phyloP scores from a whole-genome alignment of 1,139 yeast genomes.

The Debaryomycetaceae sp. region DNA sequence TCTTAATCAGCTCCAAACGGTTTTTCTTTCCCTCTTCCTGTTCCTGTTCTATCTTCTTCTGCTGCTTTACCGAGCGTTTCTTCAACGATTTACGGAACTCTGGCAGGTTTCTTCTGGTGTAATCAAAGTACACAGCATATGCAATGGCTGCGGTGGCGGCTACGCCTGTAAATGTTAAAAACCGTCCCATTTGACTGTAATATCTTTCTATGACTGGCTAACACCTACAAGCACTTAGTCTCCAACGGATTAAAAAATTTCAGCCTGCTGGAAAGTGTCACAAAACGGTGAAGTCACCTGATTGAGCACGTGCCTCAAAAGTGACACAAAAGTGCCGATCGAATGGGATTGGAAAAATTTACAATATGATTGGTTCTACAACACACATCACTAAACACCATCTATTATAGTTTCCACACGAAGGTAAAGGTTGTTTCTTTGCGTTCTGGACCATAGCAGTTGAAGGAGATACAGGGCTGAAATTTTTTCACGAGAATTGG shows the following conservation, averaged over 20 bases:
- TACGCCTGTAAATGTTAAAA: slow-evolving; percentile 49
- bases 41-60: slow-evolving; percentile 53
- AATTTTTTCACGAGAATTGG: neutral
- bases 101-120: slow-evolving; percentile 78
- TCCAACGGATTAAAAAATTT: too few species aligned
- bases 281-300: slow-evolving; percentile 1
- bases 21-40: slow-evolving; percentile 59
- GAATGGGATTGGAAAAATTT: slow-evolving; percentile 10
- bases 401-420: neutral
- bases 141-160: slow-evolving; percentile 59
- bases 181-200: slow-evolving; percentile 27
- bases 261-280: neutral
- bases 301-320: neutral
- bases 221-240: too few species aligned
- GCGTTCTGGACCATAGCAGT: too few species aligned
- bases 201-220: too few species aligned
- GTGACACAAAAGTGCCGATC: slow-evolving; percentile 1
- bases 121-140: slow-evolving; percentile 87
- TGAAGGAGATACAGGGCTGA: too few species aligned
- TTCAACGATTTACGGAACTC: slow-evolving; percentile 77
- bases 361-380: slow-evolving; percentile 14
- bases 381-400: too few species aligned
- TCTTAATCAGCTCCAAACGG: slow-evolving; percentile 58
- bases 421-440: neutral
- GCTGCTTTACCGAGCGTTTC: slow-evolving; percentile 57